Evolutionary conservation across 495 filamentous ascomycete species (phyloP).

Genomic region (Penicillium bovifimosum): DNA sequence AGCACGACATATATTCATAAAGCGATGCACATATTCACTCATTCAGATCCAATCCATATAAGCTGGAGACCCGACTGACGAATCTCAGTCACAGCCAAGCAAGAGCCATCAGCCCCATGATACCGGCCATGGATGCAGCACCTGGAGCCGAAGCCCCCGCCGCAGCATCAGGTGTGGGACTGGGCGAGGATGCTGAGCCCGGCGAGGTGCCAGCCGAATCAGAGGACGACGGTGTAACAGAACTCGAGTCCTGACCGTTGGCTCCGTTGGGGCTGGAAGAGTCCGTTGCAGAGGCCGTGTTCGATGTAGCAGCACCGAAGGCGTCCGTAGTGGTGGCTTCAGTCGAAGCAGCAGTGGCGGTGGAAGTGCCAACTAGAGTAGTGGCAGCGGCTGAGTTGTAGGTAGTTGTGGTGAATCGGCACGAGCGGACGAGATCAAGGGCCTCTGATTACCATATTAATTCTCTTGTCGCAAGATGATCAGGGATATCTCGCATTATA

Average conservation of each 20-base stretch:
- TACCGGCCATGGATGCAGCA: conserved; percentile 15
- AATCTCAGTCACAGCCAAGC: conserved; percentile 24
- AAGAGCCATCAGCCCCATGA: conserved; percentile 23
- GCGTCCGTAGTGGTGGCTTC: conserved; percentile 4
- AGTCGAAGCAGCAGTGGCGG: conserved; percentile 3
- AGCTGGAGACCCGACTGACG: not conserved
- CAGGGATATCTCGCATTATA: not conserved
- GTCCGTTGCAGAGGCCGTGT: conserved; percentile 4
- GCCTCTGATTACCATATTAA: conserved; percentile 22
- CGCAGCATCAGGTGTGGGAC: conserved; percentile 18
- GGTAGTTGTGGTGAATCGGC: conserved; percentile 27
- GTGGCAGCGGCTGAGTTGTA: conserved; percentile 24
- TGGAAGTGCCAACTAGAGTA: conserved; percentile 8
- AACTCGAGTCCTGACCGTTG: conserved; percentile 2
- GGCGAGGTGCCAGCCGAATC: not conserved
- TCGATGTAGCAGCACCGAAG: not conserved
- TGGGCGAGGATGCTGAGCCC: conserved; percentile 9
- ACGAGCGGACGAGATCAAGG: conserved; percentile 31
- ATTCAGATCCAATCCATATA: not conserved
- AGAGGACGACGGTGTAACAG: not conserved
- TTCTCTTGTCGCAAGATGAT: not conserved
- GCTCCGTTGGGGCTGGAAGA: not conserved
- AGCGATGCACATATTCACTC: not conserved
- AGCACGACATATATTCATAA: conserved; percentile 5
- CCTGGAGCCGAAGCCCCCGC: conserved; percentile 10